Evolutionary conservation across 2,329 filamentous ascomycete species (phyloP).

Genomic region (Verticillium zaregamsianum): DNA sequence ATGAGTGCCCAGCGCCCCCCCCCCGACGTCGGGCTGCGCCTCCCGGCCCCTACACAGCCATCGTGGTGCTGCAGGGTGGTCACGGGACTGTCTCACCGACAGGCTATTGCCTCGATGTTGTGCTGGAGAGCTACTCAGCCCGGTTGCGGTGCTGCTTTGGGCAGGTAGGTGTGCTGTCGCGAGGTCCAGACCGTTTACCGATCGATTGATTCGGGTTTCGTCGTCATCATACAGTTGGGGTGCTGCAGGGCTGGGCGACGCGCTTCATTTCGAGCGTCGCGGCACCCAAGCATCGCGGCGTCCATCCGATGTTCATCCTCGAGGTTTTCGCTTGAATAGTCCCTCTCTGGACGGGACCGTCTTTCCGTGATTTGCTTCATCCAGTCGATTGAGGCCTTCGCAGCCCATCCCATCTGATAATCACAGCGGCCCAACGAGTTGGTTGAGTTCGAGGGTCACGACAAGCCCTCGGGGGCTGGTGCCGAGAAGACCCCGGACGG

Average conservation of each 20-base stretch:
- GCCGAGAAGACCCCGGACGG: background rate
- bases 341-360: background rate
- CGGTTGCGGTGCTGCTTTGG: background rate
- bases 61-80: background rate
- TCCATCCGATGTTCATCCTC: background rate
- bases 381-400: background rate
- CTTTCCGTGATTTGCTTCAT: background rate
- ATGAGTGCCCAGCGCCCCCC: conserved; percentile 12
- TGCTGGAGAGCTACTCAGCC: background rate
- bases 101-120: background rate
- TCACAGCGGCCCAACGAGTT: background rate
- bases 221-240: background rate
- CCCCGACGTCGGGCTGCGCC: conserved; percentile 2
- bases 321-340: background rate
- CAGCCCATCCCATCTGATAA: background rate
- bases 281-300: background rate
- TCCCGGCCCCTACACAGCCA: background rate
- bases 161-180: background rate
- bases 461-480: background rate
- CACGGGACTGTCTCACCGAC: background rate
- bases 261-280: background rate
- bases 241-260: background rate
- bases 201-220: background rate
- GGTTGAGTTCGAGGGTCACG: background rate
- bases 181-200: background rate